These are phyloP conservation scores for Nidularia pulvinata DNA, from an alignment of 768 basidiomycete genomes.

Conservation along the genomic window DNA sequence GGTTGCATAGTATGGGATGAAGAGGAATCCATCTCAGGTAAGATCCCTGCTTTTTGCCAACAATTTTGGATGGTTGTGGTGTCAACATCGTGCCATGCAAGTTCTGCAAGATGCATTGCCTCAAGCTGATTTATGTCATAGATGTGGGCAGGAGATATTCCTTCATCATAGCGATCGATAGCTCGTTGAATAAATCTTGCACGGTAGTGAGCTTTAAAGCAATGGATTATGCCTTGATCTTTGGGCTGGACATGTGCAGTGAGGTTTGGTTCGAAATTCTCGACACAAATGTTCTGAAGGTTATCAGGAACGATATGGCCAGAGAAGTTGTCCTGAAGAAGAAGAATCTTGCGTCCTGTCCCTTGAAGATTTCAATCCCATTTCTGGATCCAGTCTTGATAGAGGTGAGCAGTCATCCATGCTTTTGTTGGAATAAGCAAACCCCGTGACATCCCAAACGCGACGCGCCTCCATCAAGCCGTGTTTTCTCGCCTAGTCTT, in stretches of 20 bases:
- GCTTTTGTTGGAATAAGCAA: no score
- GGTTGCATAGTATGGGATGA: constrained; percentile 1
- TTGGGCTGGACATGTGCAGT: constrained; percentile 32
- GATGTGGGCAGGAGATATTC: constrained; percentile 23
- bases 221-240: constrained; percentile 31
- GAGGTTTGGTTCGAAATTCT: constrained; percentile 30
- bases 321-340: constrained; percentile 27
- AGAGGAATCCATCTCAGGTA: constrained; percentile 12
- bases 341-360: constrained; percentile 19
- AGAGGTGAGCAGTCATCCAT: constrained; percentile 32
- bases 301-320: constrained; percentile 18
- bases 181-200: constrained; percentile 20
- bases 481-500: no score
- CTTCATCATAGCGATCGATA: constrained; percentile 23
- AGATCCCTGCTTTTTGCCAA: constrained; percentile 33
- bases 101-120: constrained; percentile 34
- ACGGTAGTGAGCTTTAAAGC: constrained; percentile 32
- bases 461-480: no score
- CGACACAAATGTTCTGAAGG: constrained; percentile 18
- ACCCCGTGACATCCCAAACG: no score
- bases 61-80: constrained; percentile 29
- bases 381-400: constrained; percentile 27
- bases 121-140: constrained; percentile 36
- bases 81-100: constrained; percentile 18
- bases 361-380: constrained; percentile 24